Conservation (phyloP, 2,329 filamentous ascomycete species). For the Aspergillus calidoustus region DNA sequence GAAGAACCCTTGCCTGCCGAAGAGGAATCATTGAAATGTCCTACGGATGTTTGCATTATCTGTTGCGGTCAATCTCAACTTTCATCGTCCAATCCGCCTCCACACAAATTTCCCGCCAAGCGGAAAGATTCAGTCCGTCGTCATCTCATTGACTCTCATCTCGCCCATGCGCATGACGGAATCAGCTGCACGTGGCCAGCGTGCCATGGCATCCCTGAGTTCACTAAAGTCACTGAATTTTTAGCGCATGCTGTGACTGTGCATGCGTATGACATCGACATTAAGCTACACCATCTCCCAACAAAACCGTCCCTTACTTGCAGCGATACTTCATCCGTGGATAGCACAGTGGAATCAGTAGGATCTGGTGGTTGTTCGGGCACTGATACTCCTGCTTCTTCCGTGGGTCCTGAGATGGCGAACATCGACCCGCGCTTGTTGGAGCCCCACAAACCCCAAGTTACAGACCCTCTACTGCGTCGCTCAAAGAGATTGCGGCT, state of each 20-base stretch:
- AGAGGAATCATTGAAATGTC: no score
- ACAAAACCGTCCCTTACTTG: conserved; percentile 5
- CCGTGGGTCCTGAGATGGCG: conserved; percentile 19
- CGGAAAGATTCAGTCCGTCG: no score
- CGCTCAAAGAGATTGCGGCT: conserved; percentile 9
- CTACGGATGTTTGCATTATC: no score
- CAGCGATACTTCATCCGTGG: conserved; percentile 10
- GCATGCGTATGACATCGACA: conserved; percentile 25
- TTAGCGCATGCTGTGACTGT: conserved; percentile 23
- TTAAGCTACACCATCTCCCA: conserved; percentile 24
- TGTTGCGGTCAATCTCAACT: no score
- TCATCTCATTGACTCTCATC: no score
- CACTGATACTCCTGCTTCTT: conserved; percentile 26
- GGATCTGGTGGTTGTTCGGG: conserved; percentile 15
- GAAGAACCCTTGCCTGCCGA: no score
- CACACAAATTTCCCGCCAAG: no score
- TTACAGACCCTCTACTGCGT: conserved; percentile 5
- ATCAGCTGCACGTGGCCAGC: no score
- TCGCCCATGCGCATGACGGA: no score
- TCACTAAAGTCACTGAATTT: conserved; percentile 26
- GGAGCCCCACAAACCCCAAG: conserved; percentile 9
- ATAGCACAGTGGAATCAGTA: conserved; percentile 8
- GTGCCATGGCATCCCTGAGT: no score
- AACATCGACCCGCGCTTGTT: conserved; percentile 26
- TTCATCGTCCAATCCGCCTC: no score